phyloP scores from a whole-genome alignment of 306 rosid genomes.

The Cotoneaster glaucophyllus region DNA sequence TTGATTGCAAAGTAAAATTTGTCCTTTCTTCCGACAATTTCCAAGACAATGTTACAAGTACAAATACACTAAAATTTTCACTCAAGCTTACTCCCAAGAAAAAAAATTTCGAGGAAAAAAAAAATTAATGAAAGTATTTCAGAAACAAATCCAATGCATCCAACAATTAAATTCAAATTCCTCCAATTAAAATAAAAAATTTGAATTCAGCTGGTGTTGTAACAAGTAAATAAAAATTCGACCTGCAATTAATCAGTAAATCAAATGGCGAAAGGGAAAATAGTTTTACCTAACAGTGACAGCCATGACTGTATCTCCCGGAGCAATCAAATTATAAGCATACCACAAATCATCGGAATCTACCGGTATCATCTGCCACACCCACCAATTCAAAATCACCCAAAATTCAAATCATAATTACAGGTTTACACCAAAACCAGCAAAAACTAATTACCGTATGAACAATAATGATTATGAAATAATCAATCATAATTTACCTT shows the following conservation, averaged over 20 bases:
- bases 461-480: background rate
- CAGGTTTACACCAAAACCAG: background rate
- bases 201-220: background rate
- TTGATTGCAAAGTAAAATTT: background rate
- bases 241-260: background rate
- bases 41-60: background rate
- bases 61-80: background rate
- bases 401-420: background rate
- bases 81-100: background rate
- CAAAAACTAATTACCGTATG: background rate
- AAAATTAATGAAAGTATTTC: background rate
- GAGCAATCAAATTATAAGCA: constrained; percentile 81
- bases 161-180: background rate
- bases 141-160: background rate
- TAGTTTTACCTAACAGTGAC: constrained; percentile 66
- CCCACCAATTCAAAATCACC: constrained; percentile 5
- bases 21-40: background rate
- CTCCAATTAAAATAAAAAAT: background rate
- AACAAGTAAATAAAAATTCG: background rate
- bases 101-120: background rate
- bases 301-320: constrained; percentile 80
- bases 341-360: constrained; percentile 94
- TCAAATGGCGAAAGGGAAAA: background rate
- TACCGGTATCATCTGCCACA: constrained; percentile 69
- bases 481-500: constrained; percentile 42